Evolutionary conservation across 495 filamentous ascomycete genomes (phyloP), one percentile per base, ranked within the genome.

Genomic region (Lentithecium fluviatile): DNA sequence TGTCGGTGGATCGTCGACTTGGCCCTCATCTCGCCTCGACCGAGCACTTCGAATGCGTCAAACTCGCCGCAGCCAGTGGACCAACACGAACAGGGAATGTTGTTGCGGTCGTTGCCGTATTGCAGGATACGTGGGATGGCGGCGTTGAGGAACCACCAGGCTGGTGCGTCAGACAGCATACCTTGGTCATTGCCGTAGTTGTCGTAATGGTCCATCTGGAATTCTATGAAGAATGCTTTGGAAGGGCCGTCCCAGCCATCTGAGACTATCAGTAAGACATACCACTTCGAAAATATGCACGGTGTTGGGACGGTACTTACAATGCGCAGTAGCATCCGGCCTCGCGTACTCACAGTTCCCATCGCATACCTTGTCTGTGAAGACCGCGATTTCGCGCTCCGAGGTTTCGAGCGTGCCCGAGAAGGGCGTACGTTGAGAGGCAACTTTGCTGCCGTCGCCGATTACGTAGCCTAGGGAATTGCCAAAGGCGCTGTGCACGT

Each of bases 81-180:
- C 85, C 86, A 89, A 74, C 88, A 90, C 45, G 78, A 84, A 75
- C 88, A 91, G 0, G 73, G 60, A 23, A 62, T 52, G 26, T 52
- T 51, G 42, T 52, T 43, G n/a, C 45, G 60, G 2, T 70, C 67
- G 26, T 75, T 68, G 37, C 77, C 77, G 71, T 90, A 90, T 65
- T 90, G 87, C 0, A 78, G 72, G 1, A 83, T 87, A 36, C 79
- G 78, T 1, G 85, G 81, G 57, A 91, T 88, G 42, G 80, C 76
- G 6, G 84, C 83, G 74, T 90, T 90, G 25, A 90, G 77, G 25
- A 85, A 71, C 88, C 88, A 90, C 68, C 83, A 79, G 6, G 85
- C 75, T 2, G 85, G 85, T 12, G 64, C 64, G 25, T 66, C 64
- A 12, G 57, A 62, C 8, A 66, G 29, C 80, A 83, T 82, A 69